Percentiles rank a stretch among this genome's conserved stretches.
phyloP scores from a whole-genome alignment of 2,329 filamentous ascomycete species.

The Fonsecaea erecta region DNA sequence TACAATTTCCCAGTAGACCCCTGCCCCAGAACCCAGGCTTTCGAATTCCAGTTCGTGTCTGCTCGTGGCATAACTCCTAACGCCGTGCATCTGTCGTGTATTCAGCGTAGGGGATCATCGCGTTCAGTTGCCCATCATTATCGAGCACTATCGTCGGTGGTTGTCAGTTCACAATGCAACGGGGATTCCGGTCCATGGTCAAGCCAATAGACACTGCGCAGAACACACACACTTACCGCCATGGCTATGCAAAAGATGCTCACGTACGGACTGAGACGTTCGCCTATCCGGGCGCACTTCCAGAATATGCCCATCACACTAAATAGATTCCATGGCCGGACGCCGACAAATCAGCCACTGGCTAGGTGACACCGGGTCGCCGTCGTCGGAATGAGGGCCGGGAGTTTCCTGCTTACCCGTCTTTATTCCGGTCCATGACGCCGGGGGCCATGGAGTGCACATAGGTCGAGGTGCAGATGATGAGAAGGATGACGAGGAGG shows the following conservation, averaged over 20 bases:
- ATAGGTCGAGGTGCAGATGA: constrained; percentile 96
- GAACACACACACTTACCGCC: constrained; percentile 68
- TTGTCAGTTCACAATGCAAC: no score
- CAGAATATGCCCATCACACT: constrained; percentile 87
- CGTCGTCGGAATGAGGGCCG: not conserved
- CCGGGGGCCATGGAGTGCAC: constrained; percentile 86
- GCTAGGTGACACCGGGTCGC: not conserved
- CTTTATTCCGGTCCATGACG: constrained; percentile 90
- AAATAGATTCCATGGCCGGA: not conserved
- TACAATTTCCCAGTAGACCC: not conserved
- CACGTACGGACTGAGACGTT: constrained; percentile 92
- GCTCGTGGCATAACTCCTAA: not conserved
- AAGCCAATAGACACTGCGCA: no score
- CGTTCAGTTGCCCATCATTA: constrained; percentile 22
- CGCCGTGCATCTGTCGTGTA: not conserved
- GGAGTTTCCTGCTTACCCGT: constrained; percentile 76
- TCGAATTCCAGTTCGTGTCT: not conserved
- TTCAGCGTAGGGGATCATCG: no score
- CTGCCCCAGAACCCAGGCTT: not conserved
- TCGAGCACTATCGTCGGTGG: constrained; percentile 31
- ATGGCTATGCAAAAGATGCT: constrained; percentile 91
- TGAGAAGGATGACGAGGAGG: constrained; percentile 87
- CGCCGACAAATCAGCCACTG: constrained; percentile 2
- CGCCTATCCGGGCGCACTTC: constrained; percentile 92
- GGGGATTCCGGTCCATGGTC: no score